Conservation (phyloP, 495 filamentous ascomycete species). For the Thozetella sp. region DNA sequence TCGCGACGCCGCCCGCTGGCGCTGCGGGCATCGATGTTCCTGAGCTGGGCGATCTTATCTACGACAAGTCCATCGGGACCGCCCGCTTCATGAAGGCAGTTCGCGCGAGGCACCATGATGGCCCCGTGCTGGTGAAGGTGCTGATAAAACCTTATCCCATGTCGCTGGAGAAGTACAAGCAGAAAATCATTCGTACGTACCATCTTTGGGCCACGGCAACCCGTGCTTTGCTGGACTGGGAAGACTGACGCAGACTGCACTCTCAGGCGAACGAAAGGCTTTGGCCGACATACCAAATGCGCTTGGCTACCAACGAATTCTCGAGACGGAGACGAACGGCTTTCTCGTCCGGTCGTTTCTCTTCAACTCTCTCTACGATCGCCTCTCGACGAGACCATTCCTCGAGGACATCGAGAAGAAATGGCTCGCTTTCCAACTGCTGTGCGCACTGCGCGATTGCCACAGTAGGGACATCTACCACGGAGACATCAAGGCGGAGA, state of each 20-base stretch:
- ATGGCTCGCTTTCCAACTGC: constrained; percentile 95
- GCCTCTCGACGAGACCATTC: constrained; percentile 95
- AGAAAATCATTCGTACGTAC: constrained; percentile 69
- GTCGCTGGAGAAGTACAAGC: constrained; percentile 75
- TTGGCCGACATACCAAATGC: constrained; percentile 89
- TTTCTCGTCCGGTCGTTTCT: constrained; percentile 96
- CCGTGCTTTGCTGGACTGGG: constrained; percentile 4
- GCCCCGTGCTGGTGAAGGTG: constrained; percentile 89
- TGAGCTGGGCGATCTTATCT: constrained; percentile 84
- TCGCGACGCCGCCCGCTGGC: constrained; percentile 85
- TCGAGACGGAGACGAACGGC: constrained; percentile 88
- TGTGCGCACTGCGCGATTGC: constrained; percentile 91
- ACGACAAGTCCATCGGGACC: constrained; percentile 90
- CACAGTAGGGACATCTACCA: constrained; percentile 91
- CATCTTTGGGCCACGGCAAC: neutral
- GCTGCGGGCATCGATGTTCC: constrained; percentile 91
- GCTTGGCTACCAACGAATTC: constrained; percentile 81
- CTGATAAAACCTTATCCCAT: constrained; percentile 89
- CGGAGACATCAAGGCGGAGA: constrained; percentile 98
- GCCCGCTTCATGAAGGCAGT: constrained; percentile 98
- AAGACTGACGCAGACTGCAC: constrained; percentile 13
- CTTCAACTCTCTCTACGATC: constrained; percentile 96
- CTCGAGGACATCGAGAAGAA: constrained; percentile 98
- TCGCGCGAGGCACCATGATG: constrained; percentile 84
- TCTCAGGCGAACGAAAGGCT: constrained; percentile 75